Evolutionary conservation across 2,329 filamentous ascomycete species (phyloP), one percentile per base, ranked within the genome.

Genomic region (Aschersonia sp.): DNA sequence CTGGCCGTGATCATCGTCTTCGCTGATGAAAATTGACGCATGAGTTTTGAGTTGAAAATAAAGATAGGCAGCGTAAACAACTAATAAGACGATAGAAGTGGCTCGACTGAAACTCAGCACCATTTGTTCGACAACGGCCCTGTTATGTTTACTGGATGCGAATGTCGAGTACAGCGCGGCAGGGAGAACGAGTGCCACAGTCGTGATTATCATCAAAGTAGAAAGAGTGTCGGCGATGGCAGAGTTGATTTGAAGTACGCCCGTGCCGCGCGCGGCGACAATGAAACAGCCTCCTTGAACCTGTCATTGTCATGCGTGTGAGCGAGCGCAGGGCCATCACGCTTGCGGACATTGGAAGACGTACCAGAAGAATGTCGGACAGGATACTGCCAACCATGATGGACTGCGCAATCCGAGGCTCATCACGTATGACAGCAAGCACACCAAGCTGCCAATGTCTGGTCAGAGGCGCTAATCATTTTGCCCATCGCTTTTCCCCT

Each of bases 41-140:
- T 53, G 51, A 4, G 51, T 53, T 40, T 50, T 51, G 48, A 51
- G 50, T 40, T 53, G 51, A 28, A 53, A 53, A 9, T 53, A 53
- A 4, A 53, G 46, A 43, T 51, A 53, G 3, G 46, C 50, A 7
- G 30, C 40, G 43, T 53, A 53, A 6, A 53, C 48, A 20, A 50
- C 35, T 5, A 53, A 44, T 31, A 53, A 35, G 12, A 53, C 51
- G 6, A 47, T 31, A 40, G 47, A 46, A 29, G 51, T 53, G 4
- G 51, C 51, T 30, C 51, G 51, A 40, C 51, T 53, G 43, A 51
- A 53, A 30, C 47, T 47, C 4, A 51, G 32, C 38, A 53, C 51
- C 44, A 48, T 50, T 30, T 47, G 45, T 30, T 42, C 31, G 45
- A 51, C 47, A 28, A 44, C 48, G 3, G 29, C 5, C n/a, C 43